Evolutionary conservation across 2,329 filamentous ascomycete genomes (phyloP).

Genomic region (Alternaria tenuissima): DNA sequence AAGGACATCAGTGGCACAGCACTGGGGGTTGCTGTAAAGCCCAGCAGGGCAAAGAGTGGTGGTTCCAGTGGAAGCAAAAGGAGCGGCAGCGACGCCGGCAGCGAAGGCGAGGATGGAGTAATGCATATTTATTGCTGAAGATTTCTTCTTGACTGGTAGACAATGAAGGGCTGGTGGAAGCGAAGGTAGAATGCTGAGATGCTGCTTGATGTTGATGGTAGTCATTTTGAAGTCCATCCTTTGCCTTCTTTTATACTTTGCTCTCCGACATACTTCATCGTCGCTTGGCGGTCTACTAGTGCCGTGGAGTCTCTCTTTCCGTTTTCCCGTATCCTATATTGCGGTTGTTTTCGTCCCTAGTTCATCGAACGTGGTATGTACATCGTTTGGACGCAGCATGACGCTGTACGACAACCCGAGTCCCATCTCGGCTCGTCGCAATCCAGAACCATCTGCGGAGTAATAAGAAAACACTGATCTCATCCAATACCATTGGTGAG

Average conservation of each 20-base stretch:
- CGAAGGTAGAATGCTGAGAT: conserved; percentile 3
- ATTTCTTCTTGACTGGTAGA: not conserved
- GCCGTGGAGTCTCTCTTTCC: not conserved
- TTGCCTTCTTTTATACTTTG: conserved; percentile 13
- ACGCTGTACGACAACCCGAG: not conserved
- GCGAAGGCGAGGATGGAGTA: conserved; percentile 12
- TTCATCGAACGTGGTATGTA: not conserved
- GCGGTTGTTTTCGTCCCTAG: conserved; percentile 1
- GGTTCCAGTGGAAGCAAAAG: not conserved
- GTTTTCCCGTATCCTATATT: conserved; percentile 6
- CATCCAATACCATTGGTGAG: not conserved
- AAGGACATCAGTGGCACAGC: conserved; percentile 19
- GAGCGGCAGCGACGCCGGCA: conserved; percentile 9
- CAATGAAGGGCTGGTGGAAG: not conserved
- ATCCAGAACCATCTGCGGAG: not conserved
- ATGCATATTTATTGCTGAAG: conserved; percentile 12
- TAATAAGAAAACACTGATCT: not conserved
- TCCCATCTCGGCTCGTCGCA: not conserved
- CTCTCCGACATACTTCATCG: not conserved
- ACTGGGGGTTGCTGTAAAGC: conserved; percentile 16
- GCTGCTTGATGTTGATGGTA: conserved; percentile 6
- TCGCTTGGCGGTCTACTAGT: not conserved
- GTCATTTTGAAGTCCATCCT: not conserved
- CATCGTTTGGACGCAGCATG: not conserved
- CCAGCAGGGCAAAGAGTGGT: conserved; percentile 10